Evolutionary conservation across 139 green algal genomes (phyloP).

Genomic region (Chlorella sp.): DNA sequence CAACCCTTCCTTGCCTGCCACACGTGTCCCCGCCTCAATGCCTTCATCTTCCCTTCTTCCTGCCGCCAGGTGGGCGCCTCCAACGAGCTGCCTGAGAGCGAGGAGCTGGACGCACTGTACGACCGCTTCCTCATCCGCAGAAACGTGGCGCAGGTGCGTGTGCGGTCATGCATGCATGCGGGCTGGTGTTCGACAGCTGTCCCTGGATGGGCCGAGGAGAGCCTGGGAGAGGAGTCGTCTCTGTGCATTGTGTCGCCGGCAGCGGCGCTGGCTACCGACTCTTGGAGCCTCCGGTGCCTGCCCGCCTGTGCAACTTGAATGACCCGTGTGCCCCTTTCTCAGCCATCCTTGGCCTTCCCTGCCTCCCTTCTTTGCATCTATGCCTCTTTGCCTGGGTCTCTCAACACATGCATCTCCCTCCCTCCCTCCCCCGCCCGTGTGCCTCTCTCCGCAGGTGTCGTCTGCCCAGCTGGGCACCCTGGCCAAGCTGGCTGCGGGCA

Average conservation of each 20-base stretch:
- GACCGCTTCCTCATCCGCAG: conserved; percentile 93
- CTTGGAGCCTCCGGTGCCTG: not conserved
- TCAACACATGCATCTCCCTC: too few relatives aligned
- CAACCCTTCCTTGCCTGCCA: too few relatives aligned
- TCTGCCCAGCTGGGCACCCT: conserved; percentile 71
- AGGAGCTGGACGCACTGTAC: conserved; percentile 97
- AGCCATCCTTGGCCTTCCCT: not conserved
- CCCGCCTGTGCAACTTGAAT: not conserved
- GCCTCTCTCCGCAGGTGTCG: conserved; percentile 52
- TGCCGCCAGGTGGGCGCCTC: conserved; percentile 84
- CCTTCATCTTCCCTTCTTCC: not conserved
- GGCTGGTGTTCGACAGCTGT: not conserved
- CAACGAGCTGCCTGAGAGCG: conserved; percentile 95
- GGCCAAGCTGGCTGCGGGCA: conserved; percentile 76
- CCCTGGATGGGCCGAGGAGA: too few relatives aligned
- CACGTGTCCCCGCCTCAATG: too few relatives aligned
- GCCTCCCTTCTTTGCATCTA: too few relatives aligned
- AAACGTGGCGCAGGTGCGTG: conserved; percentile 41
- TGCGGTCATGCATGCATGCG: not conserved
- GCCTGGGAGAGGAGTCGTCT: too few relatives aligned
- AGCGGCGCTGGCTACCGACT: not conserved
- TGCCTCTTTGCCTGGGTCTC: too few relatives aligned
- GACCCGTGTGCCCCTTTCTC: not conserved
- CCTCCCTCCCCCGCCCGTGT: not conserved
- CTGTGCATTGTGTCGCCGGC: not conserved